Conservation (phyloP, 2,329 filamentous ascomycete genomes). For the Neofusicoccum umdonicola region DNA sequence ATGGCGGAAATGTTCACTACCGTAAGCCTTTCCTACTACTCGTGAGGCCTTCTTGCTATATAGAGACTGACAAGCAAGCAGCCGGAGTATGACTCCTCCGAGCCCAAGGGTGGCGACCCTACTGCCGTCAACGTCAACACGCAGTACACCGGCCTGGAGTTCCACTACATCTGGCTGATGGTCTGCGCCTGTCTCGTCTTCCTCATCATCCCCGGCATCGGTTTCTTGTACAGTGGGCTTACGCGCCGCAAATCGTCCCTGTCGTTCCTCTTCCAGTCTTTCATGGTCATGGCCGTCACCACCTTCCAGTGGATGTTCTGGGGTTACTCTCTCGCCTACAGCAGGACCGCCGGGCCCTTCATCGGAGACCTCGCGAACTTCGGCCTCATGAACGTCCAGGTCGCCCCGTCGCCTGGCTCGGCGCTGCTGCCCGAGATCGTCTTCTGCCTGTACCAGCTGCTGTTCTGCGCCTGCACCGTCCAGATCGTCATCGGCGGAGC, state of each 20-base stretch:
- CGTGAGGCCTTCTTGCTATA: background rate
- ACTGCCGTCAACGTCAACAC: constrained; percentile 55
- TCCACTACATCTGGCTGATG: constrained; percentile 60
- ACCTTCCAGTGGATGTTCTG: constrained; percentile 65
- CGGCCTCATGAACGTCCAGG: constrained; percentile 59
- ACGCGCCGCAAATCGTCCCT: constrained; percentile 62
- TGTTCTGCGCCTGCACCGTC: constrained; percentile 62
- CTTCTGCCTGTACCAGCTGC: constrained; percentile 64
- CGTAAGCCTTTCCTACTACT: background rate
- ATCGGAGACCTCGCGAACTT: constrained; percentile 64
- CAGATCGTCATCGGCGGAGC: constrained; percentile 65
- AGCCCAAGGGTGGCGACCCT: constrained; percentile 56
- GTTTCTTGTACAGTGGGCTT: constrained; percentile 63
- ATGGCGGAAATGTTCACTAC: constrained; percentile 14
- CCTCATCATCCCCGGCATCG: constrained; percentile 66
- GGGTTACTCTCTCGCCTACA: constrained; percentile 64
- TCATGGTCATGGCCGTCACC: constrained; percentile 56
- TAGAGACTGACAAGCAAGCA: constrained; percentile 17
- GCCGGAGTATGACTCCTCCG: constrained; percentile 41
- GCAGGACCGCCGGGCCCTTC: constrained; percentile 58
- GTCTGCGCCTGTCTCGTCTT: constrained; percentile 62
- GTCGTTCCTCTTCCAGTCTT: constrained; percentile 60
- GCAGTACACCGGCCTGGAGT: constrained; percentile 59
- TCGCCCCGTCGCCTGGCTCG: constrained; percentile 59
- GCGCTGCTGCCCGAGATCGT: constrained; percentile 61